These are phyloP conservation scores for Aspergillus spinulosporus DNA, from an alignment of 2,329 filamentous ascomycete species.

Conservation along the genomic window DNA sequence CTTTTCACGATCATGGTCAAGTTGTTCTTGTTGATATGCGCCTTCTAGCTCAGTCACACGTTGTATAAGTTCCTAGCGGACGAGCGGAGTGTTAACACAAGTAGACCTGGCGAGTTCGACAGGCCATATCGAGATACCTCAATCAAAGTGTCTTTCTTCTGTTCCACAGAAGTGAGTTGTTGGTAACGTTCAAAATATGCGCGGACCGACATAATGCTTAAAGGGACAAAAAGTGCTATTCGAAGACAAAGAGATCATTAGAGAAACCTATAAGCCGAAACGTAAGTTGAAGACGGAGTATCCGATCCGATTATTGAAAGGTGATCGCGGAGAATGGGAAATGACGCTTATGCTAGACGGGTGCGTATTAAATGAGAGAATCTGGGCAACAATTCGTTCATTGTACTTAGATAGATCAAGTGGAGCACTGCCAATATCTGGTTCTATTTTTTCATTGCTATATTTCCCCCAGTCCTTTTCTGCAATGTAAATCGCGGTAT, in stretches of 20 bases:
- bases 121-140: constrained; percentile 38
- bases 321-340: not conserved
- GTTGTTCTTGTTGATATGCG: constrained; percentile 44
- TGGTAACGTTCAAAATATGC: constrained; percentile 47
- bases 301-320: not conserved
- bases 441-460: not conserved
- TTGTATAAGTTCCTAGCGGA: constrained; percentile 46
- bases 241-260: constrained; percentile 5
- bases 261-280: not conserved
- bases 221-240: not conserved
- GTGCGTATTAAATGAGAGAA: not conserved
- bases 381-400: not conserved
- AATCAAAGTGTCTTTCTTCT: constrained; percentile 51
- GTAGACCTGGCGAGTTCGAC: constrained; percentile 7
- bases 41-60: constrained; percentile 47
- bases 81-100: constrained; percentile 20
- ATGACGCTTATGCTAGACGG: constrained; percentile 12
- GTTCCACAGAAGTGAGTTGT: constrained; percentile 45
- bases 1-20: constrained; percentile 51
- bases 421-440: not conserved
- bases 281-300: constrained; percentile 1
- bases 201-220: constrained; percentile 34
- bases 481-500: constrained; percentile 1
- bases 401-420: not conserved
- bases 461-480: not conserved